These are phyloP conservation scores for Cyberlindnera bimundalis DNA, from an alignment of 805 yeast species.

Conservation along the genomic window DNA sequence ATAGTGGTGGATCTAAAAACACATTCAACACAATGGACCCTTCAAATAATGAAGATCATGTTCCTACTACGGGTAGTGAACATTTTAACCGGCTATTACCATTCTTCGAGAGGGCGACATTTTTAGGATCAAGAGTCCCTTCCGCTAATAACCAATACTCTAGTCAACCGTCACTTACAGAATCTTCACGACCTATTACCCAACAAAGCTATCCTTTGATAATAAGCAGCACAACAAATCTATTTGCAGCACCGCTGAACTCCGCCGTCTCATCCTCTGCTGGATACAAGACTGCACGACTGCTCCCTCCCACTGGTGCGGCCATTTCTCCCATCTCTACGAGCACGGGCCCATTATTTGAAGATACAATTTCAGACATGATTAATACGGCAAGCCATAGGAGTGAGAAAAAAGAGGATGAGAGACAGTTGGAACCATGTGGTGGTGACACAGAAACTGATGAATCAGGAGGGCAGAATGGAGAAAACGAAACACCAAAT, in stretches of 20 bases:
- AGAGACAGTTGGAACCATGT: too few species aligned
- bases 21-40: background rate
- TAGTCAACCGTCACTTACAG: too few species aligned
- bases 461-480: too few species aligned
- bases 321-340: background rate
- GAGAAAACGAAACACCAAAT: too few species aligned
- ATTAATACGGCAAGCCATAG: background rate
- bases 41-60: background rate
- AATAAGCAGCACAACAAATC: too few species aligned
- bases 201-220: too few species aligned
- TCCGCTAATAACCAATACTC: too few species aligned
- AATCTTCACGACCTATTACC: background rate
- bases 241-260: too few species aligned
- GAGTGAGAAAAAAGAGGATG: background rate
- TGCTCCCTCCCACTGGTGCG: conserved; percentile 1
- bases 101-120: too few species aligned
- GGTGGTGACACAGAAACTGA: background rate
- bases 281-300: conserved; percentile 5
- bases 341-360: conserved; percentile 10
- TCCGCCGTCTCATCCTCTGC: background rate
- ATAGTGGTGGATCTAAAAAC: too few species aligned
- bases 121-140: too few species aligned
- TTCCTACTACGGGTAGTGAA: too few species aligned
- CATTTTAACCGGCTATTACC: background rate
- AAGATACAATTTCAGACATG: conserved; percentile 9